Evolutionary conservation across 2,329 filamentous ascomycete species (phyloP), one percentile per base, ranked within the genome.

Genomic region (Aquanectria penicillioides): DNA sequence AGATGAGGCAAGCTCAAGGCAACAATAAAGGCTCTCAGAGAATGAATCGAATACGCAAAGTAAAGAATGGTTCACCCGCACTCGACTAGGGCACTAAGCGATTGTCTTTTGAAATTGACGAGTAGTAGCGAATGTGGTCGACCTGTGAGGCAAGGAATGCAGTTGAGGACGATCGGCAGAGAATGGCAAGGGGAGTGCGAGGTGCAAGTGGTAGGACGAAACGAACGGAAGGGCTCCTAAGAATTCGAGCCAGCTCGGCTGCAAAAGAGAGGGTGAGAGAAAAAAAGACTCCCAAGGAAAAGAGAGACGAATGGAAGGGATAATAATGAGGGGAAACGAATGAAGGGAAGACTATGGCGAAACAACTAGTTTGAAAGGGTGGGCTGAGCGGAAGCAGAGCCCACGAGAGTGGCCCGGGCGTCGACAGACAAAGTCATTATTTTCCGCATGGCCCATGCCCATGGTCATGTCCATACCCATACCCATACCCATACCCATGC

Each of bases 121-220:
- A 48, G 18, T 38, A 48, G 34, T 40, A 62, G 59, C 22, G 56
- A 59, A 26, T 37, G 67, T 37, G 37, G 59, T 61, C 57, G 61
- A 57, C 55, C 59, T 55, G 48, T 47, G 58, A 59, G 43, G 20
- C 34, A 69, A 67, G 57, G 67, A 69, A 62, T 61, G 67, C 57
- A 33, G 50, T 64, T 46, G 56, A 59, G 29, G 55, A 37, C 57
- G 48, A 56, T 47, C 43, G 37, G 22, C 31, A 43, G 40, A 40
- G 37, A 33, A 62, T 59, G 57, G 44, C 58, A 60, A 49, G 37
- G 67, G 31, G 59, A 47, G 43, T 41, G 53, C 22, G 40, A 49
- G 50, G 56, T 22, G 41, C 37, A 59, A 53, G 40, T 11, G 34
- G 28, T 33, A 48, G 33, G 29, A 61, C 33, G 43, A 57, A 57